phyloP scores from a whole-genome alignment of 177 flowering plant species.

The Vitis hybrid region DNA sequence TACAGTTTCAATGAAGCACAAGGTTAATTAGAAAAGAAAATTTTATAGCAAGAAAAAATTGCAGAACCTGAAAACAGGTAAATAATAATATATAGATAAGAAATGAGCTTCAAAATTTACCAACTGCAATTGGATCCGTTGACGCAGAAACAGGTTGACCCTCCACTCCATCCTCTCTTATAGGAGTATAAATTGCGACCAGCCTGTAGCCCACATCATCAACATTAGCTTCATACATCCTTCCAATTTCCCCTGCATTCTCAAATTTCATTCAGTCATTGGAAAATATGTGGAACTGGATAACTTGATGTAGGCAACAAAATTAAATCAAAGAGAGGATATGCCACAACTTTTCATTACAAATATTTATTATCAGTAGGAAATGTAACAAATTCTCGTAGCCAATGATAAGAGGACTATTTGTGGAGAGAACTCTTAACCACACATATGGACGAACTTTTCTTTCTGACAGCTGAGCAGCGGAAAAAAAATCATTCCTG shows the following conservation, averaged over 20 bases:
- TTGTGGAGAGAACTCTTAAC: no score
- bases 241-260: constrained; percentile 83
- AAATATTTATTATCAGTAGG: no score
- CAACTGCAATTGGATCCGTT: constrained; percentile 91
- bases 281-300: background rate
- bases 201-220: constrained; percentile 97
- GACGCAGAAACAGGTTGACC: constrained; percentile 97
- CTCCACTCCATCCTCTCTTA: constrained; percentile 92
- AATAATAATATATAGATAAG: background rate
- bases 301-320: no score
- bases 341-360: no score
- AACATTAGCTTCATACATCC: constrained; percentile 97
- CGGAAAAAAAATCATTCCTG: no score
- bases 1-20: no score
- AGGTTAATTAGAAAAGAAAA: background rate
- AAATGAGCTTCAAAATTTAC: constrained; percentile 33
- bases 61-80: background rate
- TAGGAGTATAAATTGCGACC: constrained; percentile 88
- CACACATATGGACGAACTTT: no score
- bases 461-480: no score
- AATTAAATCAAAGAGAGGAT: no score
- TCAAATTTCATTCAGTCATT: constrained; percentile 9
- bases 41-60: background rate
- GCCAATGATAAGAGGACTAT: no score
- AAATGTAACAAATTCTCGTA: no score